These are phyloP conservation scores for Aspergillus sclerotialis DNA, from an alignment of 2,329 filamentous ascomycete species.

Conservation along the genomic window DNA sequence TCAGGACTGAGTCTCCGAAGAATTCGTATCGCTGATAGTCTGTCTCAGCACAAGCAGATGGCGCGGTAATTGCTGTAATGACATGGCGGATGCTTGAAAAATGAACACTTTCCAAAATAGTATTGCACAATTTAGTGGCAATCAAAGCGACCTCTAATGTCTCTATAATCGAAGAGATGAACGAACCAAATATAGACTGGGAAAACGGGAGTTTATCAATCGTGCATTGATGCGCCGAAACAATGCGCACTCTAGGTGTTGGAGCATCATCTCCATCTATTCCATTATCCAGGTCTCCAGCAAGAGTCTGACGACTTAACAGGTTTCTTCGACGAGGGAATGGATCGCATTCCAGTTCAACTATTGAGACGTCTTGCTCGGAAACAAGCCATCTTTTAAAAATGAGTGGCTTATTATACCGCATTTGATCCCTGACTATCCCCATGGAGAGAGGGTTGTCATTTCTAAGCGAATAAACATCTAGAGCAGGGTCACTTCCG, in stretches of 20 bases:
- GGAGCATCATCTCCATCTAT: constrained; percentile 4
- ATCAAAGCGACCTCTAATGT: constrained; percentile 60
- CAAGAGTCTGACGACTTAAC: constrained; percentile 10
- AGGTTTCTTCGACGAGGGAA: constrained; percentile 23
- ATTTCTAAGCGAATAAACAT: constrained; percentile 12
- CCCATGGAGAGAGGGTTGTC: constrained; percentile 6
- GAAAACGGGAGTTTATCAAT: constrained; percentile 38
- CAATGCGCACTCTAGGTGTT: constrained; percentile 10
- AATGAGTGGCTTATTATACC: constrained; percentile 16
- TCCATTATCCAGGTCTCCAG: not conserved
- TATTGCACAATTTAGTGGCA: constrained; percentile 53
- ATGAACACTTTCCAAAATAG: constrained; percentile 45
- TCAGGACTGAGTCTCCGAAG: constrained; percentile 76
- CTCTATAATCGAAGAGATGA: constrained; percentile 68
- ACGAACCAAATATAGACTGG: constrained; percentile 46
- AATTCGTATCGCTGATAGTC: constrained; percentile 86
- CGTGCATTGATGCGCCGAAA: constrained; percentile 20
- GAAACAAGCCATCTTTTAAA: constrained; percentile 19
- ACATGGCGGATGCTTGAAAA: constrained; percentile 53
- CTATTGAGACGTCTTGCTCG: not conserved
- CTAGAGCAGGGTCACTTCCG: constrained; percentile 14
- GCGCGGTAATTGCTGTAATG: constrained; percentile 63
- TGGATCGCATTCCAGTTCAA: constrained; percentile 20
- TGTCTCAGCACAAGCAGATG: constrained; percentile 50
- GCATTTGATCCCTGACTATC: constrained; percentile 20